Evolutionary conservation across 1,139 yeast genomes (phyloP).

Genomic region (Nakaseomyces delphensis): DNA sequence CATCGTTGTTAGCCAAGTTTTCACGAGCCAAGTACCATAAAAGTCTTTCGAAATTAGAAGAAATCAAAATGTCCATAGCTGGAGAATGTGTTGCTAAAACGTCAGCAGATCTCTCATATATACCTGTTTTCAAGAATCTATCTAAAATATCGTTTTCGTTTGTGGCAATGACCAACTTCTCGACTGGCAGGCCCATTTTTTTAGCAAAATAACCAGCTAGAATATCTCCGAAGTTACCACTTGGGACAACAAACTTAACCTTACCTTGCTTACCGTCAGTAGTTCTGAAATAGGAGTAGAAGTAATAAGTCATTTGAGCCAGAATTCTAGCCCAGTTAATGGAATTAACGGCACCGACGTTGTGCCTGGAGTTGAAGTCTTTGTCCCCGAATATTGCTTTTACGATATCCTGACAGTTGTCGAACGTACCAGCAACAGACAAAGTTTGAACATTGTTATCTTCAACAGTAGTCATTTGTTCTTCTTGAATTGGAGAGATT

Average conservation of each 20-base stretch:
- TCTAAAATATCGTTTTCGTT: constrained; percentile 91
- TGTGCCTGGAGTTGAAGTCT: constrained; percentile 80
- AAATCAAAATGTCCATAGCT: constrained; percentile 95
- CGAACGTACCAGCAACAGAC: constrained; percentile 92
- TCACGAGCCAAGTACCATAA: constrained; percentile 88
- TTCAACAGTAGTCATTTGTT: constrained; percentile 96
- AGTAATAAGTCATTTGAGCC: constrained; percentile 95
- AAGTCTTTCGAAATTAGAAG: constrained; percentile 92
- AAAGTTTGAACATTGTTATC: constrained; percentile 90
- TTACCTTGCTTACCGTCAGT: constrained; percentile 40
- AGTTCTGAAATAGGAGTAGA: constrained; percentile 79
- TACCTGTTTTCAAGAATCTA: constrained; percentile 80
- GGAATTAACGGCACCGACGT: constrained; percentile 95
- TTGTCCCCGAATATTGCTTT: constrained; percentile 85
- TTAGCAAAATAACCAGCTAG: constrained; percentile 93
- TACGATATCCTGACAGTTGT: constrained; percentile 95
- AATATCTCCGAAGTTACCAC: constrained; percentile 97
- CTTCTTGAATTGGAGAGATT: constrained; percentile 95
- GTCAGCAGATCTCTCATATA: constrained; percentile 62
- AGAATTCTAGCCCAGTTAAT: constrained; percentile 98
- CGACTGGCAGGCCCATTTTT: constrained; percentile 90
- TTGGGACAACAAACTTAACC: constrained; percentile 85
- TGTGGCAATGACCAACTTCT: constrained; percentile 83
- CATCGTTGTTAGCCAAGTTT: constrained; percentile 46
- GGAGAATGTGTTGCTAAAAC: constrained; percentile 92